Evolutionary conservation across 495 filamentous ascomycete species (phyloP).

Genomic region (Aspergillus kassunensis): DNA sequence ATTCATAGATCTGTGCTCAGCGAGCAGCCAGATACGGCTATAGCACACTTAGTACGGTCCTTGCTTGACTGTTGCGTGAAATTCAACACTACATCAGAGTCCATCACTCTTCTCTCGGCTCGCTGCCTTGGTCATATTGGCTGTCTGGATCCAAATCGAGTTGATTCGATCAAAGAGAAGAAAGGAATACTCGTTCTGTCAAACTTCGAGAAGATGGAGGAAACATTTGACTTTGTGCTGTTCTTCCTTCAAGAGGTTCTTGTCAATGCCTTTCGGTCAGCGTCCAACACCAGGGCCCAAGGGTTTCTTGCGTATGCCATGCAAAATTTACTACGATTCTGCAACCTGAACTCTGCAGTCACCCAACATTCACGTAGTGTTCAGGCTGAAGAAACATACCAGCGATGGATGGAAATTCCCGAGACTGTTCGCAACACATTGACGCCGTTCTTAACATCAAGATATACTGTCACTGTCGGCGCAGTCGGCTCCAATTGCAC

Average conservation of each 20-base stretch:
- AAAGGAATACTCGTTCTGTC: conserved; percentile 75
- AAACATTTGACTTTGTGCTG: conserved; percentile 81
- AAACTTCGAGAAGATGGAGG: conserved; percentile 75
- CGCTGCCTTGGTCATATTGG: conserved; percentile 83
- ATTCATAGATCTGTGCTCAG: conserved; percentile 78
- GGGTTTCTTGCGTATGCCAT: conserved; percentile 89
- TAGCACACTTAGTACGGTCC: conserved; percentile 65
- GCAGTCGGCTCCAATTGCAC: conserved; percentile 44
- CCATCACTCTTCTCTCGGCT: conserved; percentile 68
- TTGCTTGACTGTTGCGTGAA: conserved; percentile 80
- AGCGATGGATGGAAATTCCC: conserved; percentile 72
- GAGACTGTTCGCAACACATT: conserved; percentile 71
- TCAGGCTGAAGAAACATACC: conserved; percentile 52
- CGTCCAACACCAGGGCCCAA: conserved; percentile 78
- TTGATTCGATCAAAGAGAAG: conserved; percentile 74
- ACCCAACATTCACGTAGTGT: conserved; percentile 48
- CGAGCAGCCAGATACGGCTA: conserved; percentile 75
- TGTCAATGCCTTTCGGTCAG: conserved; percentile 85
- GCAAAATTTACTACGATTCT: conserved; percentile 81
- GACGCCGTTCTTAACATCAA: conserved; percentile 78
- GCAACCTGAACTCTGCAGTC: conserved; percentile 60
- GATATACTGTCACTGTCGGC: conserved; percentile 65
- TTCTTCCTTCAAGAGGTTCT: conserved; percentile 82
- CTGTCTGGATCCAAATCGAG: conserved; percentile 83
- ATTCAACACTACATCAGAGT: conserved; percentile 62